phyloP scores from a whole-genome alignment of 345 rosid genomes.

The Alliaria petiolata region DNA sequence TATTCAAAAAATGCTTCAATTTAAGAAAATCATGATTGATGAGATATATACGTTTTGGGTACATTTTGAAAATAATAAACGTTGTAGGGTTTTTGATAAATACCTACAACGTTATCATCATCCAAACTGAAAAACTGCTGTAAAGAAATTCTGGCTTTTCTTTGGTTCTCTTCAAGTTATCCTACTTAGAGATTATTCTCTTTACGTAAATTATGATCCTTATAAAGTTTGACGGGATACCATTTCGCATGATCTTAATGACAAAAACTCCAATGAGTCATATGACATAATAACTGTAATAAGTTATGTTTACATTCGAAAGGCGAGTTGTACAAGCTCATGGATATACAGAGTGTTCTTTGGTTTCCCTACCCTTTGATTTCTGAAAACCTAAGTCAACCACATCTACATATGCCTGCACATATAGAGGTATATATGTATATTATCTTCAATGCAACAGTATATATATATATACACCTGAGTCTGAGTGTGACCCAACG shows the following conservation, averaged over 20 bases:
- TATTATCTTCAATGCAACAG: constrained; percentile 12
- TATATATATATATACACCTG: constrained; percentile 22
- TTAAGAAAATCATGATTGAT: not conserved
- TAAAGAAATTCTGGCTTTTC: too few species aligned
- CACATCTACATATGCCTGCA: too few species aligned
- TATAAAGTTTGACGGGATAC: too few species aligned
- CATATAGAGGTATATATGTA: not conserved
- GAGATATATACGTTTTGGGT: too few species aligned
- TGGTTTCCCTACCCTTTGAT: constrained; percentile 7
- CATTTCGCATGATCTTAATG: too few species aligned
- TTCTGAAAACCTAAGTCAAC: constrained; percentile 13
- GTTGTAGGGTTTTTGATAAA: too few species aligned
- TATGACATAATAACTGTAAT: not conserved
- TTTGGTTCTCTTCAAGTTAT: too few species aligned
- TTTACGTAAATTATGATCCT: too few species aligned
- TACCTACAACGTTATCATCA: too few species aligned
- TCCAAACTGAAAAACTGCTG: too few species aligned
- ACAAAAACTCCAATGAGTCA: not conserved
- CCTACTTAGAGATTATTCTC: too few species aligned
- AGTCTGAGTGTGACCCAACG: constrained; percentile 1
- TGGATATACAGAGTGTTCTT: constrained; percentile 1
- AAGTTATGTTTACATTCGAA: constrained; percentile 10
- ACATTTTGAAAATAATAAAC: too few species aligned
- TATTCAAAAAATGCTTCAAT: not conserved
- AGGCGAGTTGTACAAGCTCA: constrained; percentile 24